Conservation (phyloP, 176 grass and related monocot species). For the Zoysia japonica region DNA sequence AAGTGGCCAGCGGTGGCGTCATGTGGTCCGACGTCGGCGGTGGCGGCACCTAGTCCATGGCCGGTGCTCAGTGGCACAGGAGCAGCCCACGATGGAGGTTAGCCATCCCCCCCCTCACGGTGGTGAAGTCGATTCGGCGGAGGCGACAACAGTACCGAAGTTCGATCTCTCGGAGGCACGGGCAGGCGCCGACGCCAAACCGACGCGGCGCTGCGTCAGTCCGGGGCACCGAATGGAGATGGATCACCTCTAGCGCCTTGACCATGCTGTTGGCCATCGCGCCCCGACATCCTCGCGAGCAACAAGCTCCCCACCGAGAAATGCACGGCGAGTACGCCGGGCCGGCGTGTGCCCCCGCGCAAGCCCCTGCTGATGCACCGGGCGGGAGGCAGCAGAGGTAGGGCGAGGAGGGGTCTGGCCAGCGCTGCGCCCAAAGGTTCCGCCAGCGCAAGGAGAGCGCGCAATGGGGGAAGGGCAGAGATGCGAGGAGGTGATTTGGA, state of each 20-base stretch:
- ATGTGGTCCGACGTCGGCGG: too few relatives aligned
- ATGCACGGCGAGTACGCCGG: slow-evolving; percentile 41
- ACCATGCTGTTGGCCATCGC: slow-evolving; percentile 50
- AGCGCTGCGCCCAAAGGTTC: slow-evolving; percentile 56
- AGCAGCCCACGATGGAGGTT: slow-evolving; percentile 79
- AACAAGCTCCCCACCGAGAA: slow-evolving; percentile 62
- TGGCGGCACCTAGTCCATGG: too few relatives aligned
- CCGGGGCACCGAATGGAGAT: slow-evolving; percentile 52
- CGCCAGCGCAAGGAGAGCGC: slow-evolving; percentile 56
- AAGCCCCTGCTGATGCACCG: neutral
- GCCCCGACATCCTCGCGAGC: slow-evolving; percentile 58
- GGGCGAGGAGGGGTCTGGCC: slow-evolving; percentile 55
- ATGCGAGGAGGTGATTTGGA: too few relatives aligned
- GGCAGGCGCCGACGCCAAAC: slow-evolving; percentile 54
- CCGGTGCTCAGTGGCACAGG: slow-evolving; percentile 43
- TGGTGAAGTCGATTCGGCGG: slow-evolving; percentile 59
- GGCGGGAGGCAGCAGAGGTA: slow-evolving; percentile 7
- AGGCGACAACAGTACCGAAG: slow-evolving; percentile 65
- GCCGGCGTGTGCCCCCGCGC: slow-evolving; percentile 26
- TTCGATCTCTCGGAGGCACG: slow-evolving; percentile 62
- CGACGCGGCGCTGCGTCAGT: slow-evolving; percentile 69
- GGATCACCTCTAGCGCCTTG: slow-evolving; percentile 63
- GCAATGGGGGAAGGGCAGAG: neutral
- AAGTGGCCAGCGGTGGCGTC: too few relatives aligned
- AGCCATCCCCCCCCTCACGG: slow-evolving; percentile 6